These are phyloP conservation scores for Brettanomyces sp. DNA, from an alignment of 805 yeast genomes.

Conservation along the genomic window DNA sequence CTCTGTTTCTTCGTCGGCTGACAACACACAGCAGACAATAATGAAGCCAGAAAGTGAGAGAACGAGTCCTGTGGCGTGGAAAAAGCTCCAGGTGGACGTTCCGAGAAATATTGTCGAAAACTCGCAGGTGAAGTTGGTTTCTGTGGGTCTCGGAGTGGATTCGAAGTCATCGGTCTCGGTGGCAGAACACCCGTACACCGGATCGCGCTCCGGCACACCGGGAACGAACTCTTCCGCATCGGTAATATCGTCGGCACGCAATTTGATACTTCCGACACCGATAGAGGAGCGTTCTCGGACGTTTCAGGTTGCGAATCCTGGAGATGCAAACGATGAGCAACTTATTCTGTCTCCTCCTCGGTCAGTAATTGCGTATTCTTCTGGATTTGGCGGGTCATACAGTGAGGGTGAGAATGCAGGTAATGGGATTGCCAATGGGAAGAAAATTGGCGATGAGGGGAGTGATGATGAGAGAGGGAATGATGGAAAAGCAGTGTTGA, in stretches of 20 bases:
- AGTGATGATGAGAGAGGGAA: conserved; percentile 1
- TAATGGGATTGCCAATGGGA: not conserved
- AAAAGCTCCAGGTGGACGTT: too few species aligned
- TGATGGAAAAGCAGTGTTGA: not conserved
- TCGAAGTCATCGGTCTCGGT: too few species aligned
- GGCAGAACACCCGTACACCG: too few species aligned
- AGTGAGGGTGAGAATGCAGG: not conserved
- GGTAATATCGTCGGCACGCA: not conserved
- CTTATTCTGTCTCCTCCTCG: conserved; percentile 1
- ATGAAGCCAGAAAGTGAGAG: too few species aligned
- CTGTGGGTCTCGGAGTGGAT: too few species aligned
- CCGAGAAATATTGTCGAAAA: too few species aligned
- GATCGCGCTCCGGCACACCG: too few species aligned
- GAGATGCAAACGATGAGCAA: not conserved
- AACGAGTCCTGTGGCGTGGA: too few species aligned
- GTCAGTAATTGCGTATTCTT: not conserved
- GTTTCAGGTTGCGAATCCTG: not conserved
- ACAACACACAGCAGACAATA: too few species aligned
- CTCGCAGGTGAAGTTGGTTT: too few species aligned
- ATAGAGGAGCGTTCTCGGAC: not conserved
- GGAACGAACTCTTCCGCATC: not conserved
- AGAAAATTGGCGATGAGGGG: not conserved
- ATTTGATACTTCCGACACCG: conserved; percentile 2
- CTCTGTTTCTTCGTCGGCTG: too few species aligned
- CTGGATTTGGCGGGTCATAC: not conserved